These are phyloP conservation scores for Bacterosira constricta DNA, from an alignment of 108 stramenopile genomes.

Conservation along the genomic window DNA sequence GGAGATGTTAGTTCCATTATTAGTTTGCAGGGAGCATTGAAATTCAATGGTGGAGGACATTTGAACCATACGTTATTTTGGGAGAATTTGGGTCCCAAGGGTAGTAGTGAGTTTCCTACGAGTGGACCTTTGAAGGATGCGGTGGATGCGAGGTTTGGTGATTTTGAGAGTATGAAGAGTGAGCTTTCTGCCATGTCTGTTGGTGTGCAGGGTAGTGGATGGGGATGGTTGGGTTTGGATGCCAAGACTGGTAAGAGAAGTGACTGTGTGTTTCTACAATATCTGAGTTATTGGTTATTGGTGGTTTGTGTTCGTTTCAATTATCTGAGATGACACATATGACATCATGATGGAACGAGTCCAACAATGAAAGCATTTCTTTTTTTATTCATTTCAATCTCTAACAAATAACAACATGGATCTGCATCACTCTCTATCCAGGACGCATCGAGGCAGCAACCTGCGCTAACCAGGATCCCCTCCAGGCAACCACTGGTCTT, in stretches of 20 bases:
- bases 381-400: too few relatives aligned
- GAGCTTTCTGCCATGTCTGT: conserved; percentile 78
- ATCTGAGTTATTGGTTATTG: too few relatives aligned
- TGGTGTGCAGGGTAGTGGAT: conserved; percentile 97
- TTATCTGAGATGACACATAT: too few relatives aligned
- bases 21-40: conserved; percentile 81
- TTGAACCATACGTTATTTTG: conserved; percentile 98
- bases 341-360: too few relatives aligned
- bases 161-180: conserved; percentile 81
- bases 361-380: too few relatives aligned
- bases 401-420: too few relatives aligned
- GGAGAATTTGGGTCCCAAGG: conserved; percentile 88
- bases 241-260: conserved; percentile 55
- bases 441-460: conserved; percentile 83
- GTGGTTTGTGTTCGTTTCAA: too few relatives aligned
- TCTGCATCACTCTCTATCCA: too few relatives aligned
- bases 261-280: background rate
- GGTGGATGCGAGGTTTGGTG: conserved; percentile 85
- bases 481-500: conserved; percentile 96
- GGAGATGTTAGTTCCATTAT: conserved; percentile 84
- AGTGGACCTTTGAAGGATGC: conserved; percentile 64
- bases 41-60: conserved; percentile 99
- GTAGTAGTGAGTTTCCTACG: conserved; percentile 36
- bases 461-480: conserved; percentile 96
- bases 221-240: conserved; percentile 99